Evolutionary conservation across 2,329 filamentous ascomycete species (phyloP).

Genomic region (Paecilomyces sp.): DNA sequence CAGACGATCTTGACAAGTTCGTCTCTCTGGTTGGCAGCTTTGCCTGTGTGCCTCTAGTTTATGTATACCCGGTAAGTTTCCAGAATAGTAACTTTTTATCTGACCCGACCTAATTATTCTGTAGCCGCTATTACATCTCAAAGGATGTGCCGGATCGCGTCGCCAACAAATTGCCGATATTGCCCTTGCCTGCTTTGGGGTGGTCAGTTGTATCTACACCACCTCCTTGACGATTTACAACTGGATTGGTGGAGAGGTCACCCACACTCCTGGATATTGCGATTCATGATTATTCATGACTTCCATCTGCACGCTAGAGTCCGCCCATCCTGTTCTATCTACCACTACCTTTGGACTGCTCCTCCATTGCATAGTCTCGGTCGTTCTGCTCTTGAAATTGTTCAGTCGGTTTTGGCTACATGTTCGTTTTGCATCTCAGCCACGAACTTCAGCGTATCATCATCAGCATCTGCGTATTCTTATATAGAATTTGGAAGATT

Average conservation of each 20-base stretch:
- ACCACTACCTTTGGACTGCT: not conserved
- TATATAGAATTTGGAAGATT: not conserved
- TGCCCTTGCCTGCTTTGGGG: constrained; percentile 69
- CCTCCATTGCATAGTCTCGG: not conserved
- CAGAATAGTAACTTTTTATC: not conserved
- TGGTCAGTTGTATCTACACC: constrained; percentile 86
- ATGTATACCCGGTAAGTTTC: constrained; percentile 85
- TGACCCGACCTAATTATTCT: not conserved
- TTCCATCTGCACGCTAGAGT: not conserved
- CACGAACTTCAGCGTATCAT: not conserved
- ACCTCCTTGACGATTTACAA: constrained; percentile 78
- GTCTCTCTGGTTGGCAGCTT: constrained; percentile 95
- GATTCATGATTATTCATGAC: constrained; percentile 40
- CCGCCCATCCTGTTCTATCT: not conserved
- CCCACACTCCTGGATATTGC: constrained; percentile 56
- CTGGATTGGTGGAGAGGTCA: constrained; percentile 62
- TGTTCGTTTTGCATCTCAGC: not conserved
- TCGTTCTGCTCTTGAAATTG: not conserved
- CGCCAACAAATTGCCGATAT: constrained; percentile 68
- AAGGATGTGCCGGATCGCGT: constrained; percentile 63
- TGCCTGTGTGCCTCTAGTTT: constrained; percentile 93
- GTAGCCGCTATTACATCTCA: constrained; percentile 84
- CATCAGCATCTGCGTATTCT: not conserved
- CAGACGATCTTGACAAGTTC: constrained; percentile 93
- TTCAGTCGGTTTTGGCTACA: not conserved